These are phyloP conservation scores for Pythium rishiriense DNA, from an alignment of 352 stramenopile species.

Conservation along the genomic window DNA sequence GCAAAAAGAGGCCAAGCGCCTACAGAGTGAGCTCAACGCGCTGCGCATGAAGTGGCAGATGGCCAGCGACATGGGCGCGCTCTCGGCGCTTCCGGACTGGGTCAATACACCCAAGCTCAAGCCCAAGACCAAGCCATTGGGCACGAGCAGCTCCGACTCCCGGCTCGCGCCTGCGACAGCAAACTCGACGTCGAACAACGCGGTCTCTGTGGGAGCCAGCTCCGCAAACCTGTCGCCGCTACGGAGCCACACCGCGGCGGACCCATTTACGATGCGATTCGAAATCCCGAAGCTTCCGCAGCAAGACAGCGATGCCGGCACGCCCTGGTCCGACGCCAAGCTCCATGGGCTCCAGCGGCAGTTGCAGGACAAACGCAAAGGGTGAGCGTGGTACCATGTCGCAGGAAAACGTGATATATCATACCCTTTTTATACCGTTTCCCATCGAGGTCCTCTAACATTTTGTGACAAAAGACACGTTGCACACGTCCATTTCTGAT, in stretches of 20 bases:
- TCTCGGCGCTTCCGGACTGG: slow-evolving; percentile 54
- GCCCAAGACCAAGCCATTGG: slow-evolving; percentile 38
- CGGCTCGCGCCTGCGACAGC: slow-evolving; percentile 23
- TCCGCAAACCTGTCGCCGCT: slow-evolving; percentile 13
- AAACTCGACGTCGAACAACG: slow-evolving; percentile 27
- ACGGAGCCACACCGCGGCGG: not conserved
- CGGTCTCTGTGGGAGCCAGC: slow-evolving; percentile 4
- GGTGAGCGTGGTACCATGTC: slow-evolving; percentile 9
- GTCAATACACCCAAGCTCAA: slow-evolving; percentile 39
- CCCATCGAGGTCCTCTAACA: not conserved
- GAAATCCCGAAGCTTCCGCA: slow-evolving; percentile 82
- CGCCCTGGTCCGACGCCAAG: slow-evolving; percentile 76
- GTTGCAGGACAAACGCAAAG: slow-evolving; percentile 39
- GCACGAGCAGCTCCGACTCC: slow-evolving; percentile 54
- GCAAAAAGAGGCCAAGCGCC: slow-evolving; percentile 80
- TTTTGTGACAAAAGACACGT: slow-evolving; percentile 13
- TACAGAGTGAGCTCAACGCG: slow-evolving; percentile 56
- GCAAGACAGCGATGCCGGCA: slow-evolving; percentile 52
- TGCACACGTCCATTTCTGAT: slow-evolving; percentile 16
- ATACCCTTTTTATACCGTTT: slow-evolving; percentile 12
- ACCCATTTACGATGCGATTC: slow-evolving; percentile 37
- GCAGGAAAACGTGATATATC: not conserved
- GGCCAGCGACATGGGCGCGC: slow-evolving; percentile 52
- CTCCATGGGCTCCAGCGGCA: slow-evolving; percentile 44
- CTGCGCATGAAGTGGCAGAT: slow-evolving; percentile 81